A percentile compares a stretch with the other conserved stretches of the same genome.
Conservation (phyloP, 2,329 filamentous ascomycete genomes). For the Cryphonectria parasitica region DNA sequence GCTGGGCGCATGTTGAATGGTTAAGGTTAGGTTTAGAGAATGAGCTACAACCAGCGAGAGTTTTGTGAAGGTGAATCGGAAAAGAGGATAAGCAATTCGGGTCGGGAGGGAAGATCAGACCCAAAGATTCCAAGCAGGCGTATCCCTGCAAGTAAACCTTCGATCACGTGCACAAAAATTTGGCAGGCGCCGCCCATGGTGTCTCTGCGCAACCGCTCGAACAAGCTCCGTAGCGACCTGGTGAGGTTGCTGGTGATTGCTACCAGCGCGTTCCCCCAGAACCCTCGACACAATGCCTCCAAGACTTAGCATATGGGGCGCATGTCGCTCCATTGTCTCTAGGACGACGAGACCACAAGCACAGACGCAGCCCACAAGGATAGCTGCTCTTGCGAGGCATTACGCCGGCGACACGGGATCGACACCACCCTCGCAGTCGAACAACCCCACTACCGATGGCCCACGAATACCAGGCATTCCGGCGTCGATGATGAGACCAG, state of each 20-base stretch:
- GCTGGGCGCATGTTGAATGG: neutral
- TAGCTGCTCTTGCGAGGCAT: slow-evolving; percentile 36
- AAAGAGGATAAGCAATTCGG: neutral
- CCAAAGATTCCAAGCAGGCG: neutral
- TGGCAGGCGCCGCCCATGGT: neutral
- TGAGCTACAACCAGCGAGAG: neutral
- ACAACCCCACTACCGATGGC: slow-evolving; percentile 13
- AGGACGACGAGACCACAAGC: slow-evolving; percentile 42
- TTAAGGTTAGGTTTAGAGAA: neutral
- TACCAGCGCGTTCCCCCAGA: slow-evolving; percentile 20
- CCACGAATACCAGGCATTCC: slow-evolving; percentile 22
- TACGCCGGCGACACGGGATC: slow-evolving; percentile 35
- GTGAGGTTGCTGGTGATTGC: slow-evolving; percentile 7
- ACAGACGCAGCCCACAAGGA: slow-evolving; percentile 30
- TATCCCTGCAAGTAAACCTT: slow-evolving; percentile 1
- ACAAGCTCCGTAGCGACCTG: slow-evolving; percentile 7
- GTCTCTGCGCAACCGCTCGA: neutral
- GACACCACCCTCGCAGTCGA: slow-evolving; percentile 17
- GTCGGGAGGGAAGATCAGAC: neutral
- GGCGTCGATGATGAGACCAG: slow-evolving; percentile 20
- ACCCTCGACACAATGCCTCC: slow-evolving; percentile 53
- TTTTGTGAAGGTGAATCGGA: neutral
- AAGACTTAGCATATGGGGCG: slow-evolving; percentile 53
- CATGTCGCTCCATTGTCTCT: slow-evolving; percentile 46
- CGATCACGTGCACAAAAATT: slow-evolving; percentile 14